A percentile compares a stretch with the other conserved stretches of the same genome.
These are phyloP conservation scores for Podospora conica DNA, from an alignment of 495 filamentous ascomycete species.

Conservation along the genomic window DNA sequence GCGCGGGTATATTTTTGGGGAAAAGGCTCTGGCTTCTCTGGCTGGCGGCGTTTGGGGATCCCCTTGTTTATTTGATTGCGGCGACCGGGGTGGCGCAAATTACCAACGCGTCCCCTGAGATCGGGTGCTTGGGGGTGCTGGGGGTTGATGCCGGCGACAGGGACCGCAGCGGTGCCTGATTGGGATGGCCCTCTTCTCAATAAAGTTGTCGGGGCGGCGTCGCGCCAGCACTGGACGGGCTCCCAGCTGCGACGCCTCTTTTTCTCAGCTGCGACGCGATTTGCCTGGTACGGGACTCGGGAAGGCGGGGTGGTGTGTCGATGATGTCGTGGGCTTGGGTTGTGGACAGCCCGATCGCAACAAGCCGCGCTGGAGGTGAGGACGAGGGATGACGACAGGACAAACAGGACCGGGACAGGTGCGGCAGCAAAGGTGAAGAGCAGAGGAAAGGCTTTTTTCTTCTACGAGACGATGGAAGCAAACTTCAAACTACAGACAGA, in stretches of 20 bases:
- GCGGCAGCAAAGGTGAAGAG: neutral
- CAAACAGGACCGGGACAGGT: neutral
- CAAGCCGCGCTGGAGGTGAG: too few species aligned
- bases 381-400: neutral
- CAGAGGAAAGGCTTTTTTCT: neutral
- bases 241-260: too few species aligned
- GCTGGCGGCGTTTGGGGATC: conserved; percentile 14
- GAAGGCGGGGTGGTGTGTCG: neutral
- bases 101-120: conserved; percentile 34
- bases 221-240: neutral
- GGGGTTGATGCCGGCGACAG: conserved; percentile 7
- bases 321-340: too few species aligned
- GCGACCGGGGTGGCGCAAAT: conserved; percentile 32
- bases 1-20: conserved; percentile 26
- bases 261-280: neutral
- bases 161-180: conserved; percentile 4
- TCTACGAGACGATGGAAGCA: too few species aligned
- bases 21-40: conserved; percentile 6
- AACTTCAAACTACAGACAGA: too few species aligned
- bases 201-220: conserved; percentile 9
- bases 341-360: too few species aligned
- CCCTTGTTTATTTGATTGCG: conserved; percentile 39
- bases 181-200: conserved; percentile 1
- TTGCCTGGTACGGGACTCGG: neutral
- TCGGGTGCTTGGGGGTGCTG: conserved; percentile 12